Conservation (phyloP, 2,329 filamentous ascomycete genomes). For the Dactylella cylindrospora region DNA sequence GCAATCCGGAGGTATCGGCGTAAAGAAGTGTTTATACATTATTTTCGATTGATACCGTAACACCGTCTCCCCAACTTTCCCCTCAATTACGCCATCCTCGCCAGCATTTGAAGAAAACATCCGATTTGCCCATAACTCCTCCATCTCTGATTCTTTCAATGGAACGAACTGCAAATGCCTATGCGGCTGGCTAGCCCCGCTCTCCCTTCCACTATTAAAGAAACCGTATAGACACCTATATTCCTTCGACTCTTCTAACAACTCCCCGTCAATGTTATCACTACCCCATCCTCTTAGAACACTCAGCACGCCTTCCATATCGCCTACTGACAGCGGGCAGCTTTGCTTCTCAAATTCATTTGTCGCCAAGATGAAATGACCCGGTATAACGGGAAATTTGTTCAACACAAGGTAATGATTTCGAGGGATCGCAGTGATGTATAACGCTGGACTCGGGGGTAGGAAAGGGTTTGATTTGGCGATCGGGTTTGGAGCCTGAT, state of each 20-base stretch:
- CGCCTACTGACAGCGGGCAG: conserved; percentile 50
- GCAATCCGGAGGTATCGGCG: background rate
- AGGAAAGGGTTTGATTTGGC: conserved; percentile 28
- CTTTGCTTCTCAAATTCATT: conserved; percentile 66
- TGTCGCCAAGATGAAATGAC: conserved; percentile 73
- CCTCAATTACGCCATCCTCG: conserved; percentile 5
- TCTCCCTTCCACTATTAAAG: conserved; percentile 45
- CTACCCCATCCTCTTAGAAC: conserved; percentile 17
- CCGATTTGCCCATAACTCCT: conserved; percentile 15
- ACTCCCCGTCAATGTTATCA: background rate
- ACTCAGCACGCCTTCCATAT: conserved; percentile 10
- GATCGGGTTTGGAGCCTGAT: conserved; percentile 5
- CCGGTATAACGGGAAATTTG: conserved; percentile 71
- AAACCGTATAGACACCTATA: conserved; percentile 38
- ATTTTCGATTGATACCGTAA: conserved; percentile 40
- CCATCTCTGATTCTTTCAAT: conserved; percentile 13
- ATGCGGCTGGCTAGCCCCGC: conserved; percentile 47
- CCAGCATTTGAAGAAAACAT: background rate
- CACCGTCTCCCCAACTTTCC: background rate
- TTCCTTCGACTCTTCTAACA: background rate
- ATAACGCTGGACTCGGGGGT: conserved; percentile 23
- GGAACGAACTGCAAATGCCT: conserved; percentile 47
- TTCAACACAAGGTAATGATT: conserved; percentile 68
- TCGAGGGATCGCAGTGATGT: conserved; percentile 53
- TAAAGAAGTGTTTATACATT: conserved; percentile 44